Evolutionary conservation across 2,329 filamentous ascomycete genomes (phyloP).

Genomic region (Macrophomina pseudophaseolina): DNA sequence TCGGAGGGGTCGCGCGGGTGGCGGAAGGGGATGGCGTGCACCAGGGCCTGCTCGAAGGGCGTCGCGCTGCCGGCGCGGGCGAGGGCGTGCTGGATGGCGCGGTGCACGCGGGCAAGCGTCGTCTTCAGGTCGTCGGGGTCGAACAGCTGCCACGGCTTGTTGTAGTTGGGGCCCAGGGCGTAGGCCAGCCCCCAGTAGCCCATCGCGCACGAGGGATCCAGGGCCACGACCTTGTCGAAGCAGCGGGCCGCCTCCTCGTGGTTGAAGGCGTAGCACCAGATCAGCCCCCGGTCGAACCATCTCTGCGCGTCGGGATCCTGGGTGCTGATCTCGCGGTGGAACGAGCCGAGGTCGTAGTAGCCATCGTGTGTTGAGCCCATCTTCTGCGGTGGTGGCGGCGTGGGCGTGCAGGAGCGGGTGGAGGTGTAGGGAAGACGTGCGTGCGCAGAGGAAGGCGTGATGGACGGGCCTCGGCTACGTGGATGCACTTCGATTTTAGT

Average conservation of each 20-base stretch:
- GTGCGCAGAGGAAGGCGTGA: background rate
- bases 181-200: constrained; percentile 75
- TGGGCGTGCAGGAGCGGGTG: background rate
- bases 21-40: constrained; percentile 65
- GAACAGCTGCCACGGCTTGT: constrained; percentile 78
- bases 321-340: constrained; percentile 62
- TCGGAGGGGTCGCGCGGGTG: constrained; percentile 58
- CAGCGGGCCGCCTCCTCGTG: constrained; percentile 72
- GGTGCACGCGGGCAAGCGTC: constrained; percentile 56
- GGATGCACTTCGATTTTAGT: background rate
- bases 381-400: background rate
- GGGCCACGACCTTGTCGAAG: constrained; percentile 63
- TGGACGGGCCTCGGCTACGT: background rate
- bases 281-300: constrained; percentile 76
- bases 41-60: constrained; percentile 65
- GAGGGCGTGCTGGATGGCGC: constrained; percentile 54
- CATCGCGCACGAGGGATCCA: constrained; percentile 64
- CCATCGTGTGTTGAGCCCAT: constrained; percentile 15
- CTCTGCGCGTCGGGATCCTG: constrained; percentile 57
- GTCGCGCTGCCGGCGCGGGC: constrained; percentile 44
- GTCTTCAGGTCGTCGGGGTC: constrained; percentile 63
- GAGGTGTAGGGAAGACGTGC: background rate
- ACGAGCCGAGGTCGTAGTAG: constrained; percentile 64
- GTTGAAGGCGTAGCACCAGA: constrained; percentile 78
- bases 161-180: constrained; percentile 75